Conservation (phyloP, 768 basidiomycete genomes). For the Tylopilus cervinicoccineus region DNA sequence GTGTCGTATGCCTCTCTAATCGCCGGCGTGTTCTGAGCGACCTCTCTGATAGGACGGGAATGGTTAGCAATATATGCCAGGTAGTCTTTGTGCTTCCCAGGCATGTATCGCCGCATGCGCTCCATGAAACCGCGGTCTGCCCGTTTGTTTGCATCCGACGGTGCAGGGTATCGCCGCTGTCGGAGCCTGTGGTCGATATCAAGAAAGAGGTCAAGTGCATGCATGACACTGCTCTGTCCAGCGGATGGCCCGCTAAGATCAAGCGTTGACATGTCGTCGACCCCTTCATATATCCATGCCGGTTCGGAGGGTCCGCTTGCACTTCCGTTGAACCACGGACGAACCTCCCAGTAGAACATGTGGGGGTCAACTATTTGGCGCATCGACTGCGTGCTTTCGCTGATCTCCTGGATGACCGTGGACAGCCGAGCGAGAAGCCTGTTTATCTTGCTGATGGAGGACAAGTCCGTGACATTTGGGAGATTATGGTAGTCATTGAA, state of each 20-base stretch:
- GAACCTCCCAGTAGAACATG: slow-evolving; percentile 83
- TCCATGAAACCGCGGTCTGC: slow-evolving; percentile 83
- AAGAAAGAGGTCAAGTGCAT: slow-evolving; percentile 78
- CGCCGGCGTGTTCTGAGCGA: slow-evolving; percentile 52
- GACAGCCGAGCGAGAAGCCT: slow-evolving; percentile 68
- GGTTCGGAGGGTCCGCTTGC: slow-evolving; percentile 47
- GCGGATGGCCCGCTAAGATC: slow-evolving; percentile 87
- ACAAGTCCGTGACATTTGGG: slow-evolving; percentile 60
- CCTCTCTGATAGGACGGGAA: slow-evolving; percentile 58
- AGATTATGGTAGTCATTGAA: slow-evolving; percentile 84
- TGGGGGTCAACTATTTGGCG: slow-evolving; percentile 75
- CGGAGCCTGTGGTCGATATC: slow-evolving; percentile 86
- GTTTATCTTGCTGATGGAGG: slow-evolving; percentile 63
- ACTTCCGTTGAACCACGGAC: slow-evolving; percentile 93
- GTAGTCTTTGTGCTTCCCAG: slow-evolving; percentile 84
- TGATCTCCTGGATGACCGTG: slow-evolving; percentile 68
- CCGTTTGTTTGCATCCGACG: slow-evolving; percentile 61
- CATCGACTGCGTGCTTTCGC: slow-evolving; percentile 62
- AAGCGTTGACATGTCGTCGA: slow-evolving; percentile 51
- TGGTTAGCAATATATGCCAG: slow-evolving; percentile 60
- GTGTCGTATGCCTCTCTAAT: slow-evolving; percentile 75
- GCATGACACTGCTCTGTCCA: slow-evolving; percentile 91
- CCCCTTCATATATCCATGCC: slow-evolving; percentile 78
- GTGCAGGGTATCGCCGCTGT: slow-evolving; percentile 60
- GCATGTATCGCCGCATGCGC: slow-evolving; percentile 94